Base-by-base conservation (phyloP, 1,284 basidiomycete genomes). In the Kwoniella shivajii region DNA sequence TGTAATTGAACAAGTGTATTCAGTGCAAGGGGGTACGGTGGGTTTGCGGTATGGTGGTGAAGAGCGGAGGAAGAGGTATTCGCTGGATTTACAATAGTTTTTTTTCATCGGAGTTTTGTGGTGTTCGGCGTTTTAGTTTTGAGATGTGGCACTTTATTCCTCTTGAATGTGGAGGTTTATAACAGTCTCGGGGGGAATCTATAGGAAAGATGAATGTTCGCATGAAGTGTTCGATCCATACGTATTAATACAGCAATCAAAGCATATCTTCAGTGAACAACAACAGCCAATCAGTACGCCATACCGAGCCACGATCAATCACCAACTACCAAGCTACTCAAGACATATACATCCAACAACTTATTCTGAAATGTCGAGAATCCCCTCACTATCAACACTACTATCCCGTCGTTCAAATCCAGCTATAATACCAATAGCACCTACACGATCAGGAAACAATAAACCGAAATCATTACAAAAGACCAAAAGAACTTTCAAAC, bases 391-490 rank as follows among this genome's bases (percentile, higher is more conserved):
- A 34, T 41, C 50, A 38, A 42, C 57, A 20, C 52, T 69, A 3
- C 62, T 71, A 10, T 38, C 60, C 11, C 66, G 67, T 27, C 43
- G 54, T 9, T 63, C 70, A 10, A 64, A 72, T 55, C 72, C 74
- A 6, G 53, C 74, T 6, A 69, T 77, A 58, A 56, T 77, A 31
- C 69, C 69, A n/a, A 67, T 77, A 36, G 66, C 74, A 11, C 53
- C 61, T 10, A 60, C 59, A 29, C 52, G 64, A 46, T 59, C 65
- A 64, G 92, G 92, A 36, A 93, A 95, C 82, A 93, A 88, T 72
- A 89, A 94, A 50, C 91, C 92, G 0, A 88, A 90, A 77, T 95
- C 92, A 22, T 86, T 89, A 73, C 84, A 88, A 75, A 94, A 94
- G 80, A 94, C 93, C n/a, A 86, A 89, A 48, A 81, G 92, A 42